These are phyloP conservation scores for Trametes maxima DNA, from an alignment of 768 basidiomycete genomes.

Conservation along the genomic window DNA sequence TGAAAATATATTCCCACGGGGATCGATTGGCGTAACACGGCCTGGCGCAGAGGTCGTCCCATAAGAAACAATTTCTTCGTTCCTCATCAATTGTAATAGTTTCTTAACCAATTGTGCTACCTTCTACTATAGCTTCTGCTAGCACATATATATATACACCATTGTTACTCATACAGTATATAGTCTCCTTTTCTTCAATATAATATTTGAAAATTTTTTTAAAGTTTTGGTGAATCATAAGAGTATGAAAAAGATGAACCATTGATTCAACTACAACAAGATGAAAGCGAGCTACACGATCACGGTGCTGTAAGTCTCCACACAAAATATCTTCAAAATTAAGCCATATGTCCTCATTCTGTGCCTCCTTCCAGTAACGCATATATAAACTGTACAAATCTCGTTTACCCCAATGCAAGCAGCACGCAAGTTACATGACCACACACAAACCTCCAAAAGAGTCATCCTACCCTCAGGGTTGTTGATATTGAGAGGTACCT, in stretches of 20 bases:
- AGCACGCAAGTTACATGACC: conserved; percentile 39
- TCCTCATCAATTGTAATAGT: no score
- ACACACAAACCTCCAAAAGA: conserved; percentile 41
- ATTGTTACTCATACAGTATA: no score
- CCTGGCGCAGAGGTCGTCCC: no score
- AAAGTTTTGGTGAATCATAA: no score
- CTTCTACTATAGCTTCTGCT: no score
- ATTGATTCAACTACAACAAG: conserved; percentile 1
- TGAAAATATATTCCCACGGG: no score
- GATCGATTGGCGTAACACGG: no score
- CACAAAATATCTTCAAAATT: conserved; percentile 44
- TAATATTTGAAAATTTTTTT: no score
- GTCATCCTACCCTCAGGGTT: conserved; percentile 28
- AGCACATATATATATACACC: no score
- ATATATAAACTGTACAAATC: conserved; percentile 45
- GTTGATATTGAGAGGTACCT: conserved; percentile 43
- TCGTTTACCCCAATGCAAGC: conserved; percentile 45
- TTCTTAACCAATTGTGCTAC: no score
- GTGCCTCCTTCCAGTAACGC: conserved; percentile 38
- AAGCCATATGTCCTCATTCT: conserved; percentile 35
- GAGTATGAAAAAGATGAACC: not conserved
- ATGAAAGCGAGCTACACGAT: conserved; percentile 21
- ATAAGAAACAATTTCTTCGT: no score
- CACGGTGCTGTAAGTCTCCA: conserved; percentile 17
- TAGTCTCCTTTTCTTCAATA: no score